Evolutionary conservation across 148 eudicot genomes (phyloP).

Genomic region (Spergularia marina): DNA sequence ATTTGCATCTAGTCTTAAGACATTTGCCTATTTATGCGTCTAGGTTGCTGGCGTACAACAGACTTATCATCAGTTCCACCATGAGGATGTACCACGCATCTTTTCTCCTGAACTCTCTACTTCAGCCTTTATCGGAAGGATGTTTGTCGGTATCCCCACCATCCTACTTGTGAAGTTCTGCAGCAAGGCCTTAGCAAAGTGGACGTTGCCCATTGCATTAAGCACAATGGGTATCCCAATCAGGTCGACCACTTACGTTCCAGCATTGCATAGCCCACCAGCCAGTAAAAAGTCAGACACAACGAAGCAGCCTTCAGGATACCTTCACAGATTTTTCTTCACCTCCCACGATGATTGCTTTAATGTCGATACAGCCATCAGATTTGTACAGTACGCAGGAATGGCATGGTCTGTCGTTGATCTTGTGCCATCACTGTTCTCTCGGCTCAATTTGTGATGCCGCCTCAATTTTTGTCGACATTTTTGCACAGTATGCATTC

Average conservation of each 20-base stretch:
- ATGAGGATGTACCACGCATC: constrained; percentile 65
- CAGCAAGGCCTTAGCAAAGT: constrained; percentile 90
- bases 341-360: constrained; percentile 56
- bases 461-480: constrained; percentile 3
- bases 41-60: constrained; percentile 86
- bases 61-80: constrained; percentile 87
- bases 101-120: constrained; percentile 62
- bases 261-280: constrained; percentile 40
- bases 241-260: constrained; percentile 66
- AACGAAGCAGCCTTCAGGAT: constrained; percentile 49
- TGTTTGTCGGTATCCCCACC: constrained; percentile 80
- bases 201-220: constrained; percentile 72
- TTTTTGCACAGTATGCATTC: constrained; percentile 25
- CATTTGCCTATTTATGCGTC: background rate
- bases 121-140: constrained; percentile 55
- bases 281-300: constrained; percentile 40
- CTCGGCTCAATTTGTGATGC: constrained; percentile 59
- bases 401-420: constrained; percentile 98
- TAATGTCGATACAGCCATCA: constrained; percentile 89
- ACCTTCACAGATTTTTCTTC: constrained; percentile 60
- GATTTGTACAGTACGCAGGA: constrained; percentile 90
- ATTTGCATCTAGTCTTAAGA: background rate
- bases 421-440: constrained; percentile 85
- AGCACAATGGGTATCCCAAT: constrained; percentile 79
- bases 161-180: constrained; percentile 86